Evolutionary conservation across 495 filamentous ascomycete species (phyloP).

Genomic region (Patellaria atrata): DNA sequence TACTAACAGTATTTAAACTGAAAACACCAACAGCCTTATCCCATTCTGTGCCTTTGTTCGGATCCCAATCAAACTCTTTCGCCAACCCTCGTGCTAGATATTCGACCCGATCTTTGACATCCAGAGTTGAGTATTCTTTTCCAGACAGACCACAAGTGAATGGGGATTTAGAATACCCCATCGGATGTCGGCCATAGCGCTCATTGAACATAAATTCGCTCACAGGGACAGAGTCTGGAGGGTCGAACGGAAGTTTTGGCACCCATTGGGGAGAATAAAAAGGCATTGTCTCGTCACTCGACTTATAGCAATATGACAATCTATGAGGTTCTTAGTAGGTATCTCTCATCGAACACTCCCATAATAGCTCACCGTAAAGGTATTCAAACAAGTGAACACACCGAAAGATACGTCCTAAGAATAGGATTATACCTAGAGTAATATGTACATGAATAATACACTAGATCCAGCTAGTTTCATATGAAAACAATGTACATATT

Average conservation of each 20-base stretch:
- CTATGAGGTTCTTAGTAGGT: not conserved
- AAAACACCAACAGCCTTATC: constrained; percentile 73
- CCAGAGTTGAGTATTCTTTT: constrained; percentile 48
- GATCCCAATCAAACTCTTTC: constrained; percentile 59
- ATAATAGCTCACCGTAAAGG: no score
- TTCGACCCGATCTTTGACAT: constrained; percentile 54
- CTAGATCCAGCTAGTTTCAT: no score
- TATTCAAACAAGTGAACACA: no score
- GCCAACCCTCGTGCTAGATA: constrained; percentile 54
- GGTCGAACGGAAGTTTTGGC: constrained; percentile 50
- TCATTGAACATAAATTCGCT: constrained; percentile 71
- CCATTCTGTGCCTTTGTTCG: constrained; percentile 66
- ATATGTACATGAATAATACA: no score
- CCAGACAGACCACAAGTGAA: constrained; percentile 75
- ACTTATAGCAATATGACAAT: not conserved
- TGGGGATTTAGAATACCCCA: constrained; percentile 50
- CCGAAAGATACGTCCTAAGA: no score
- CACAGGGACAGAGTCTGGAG: constrained; percentile 64
- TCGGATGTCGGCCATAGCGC: constrained; percentile 49
- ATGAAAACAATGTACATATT: no score
- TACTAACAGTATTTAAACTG: constrained; percentile 62
- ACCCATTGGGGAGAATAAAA: constrained; percentile 59
- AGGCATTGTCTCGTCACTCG: constrained; percentile 44
- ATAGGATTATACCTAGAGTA: no score
- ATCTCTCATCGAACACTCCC: no score